Conservation (phyloP, 352 stramenopile genomes). For the Globisporangium nagaii region DNA sequence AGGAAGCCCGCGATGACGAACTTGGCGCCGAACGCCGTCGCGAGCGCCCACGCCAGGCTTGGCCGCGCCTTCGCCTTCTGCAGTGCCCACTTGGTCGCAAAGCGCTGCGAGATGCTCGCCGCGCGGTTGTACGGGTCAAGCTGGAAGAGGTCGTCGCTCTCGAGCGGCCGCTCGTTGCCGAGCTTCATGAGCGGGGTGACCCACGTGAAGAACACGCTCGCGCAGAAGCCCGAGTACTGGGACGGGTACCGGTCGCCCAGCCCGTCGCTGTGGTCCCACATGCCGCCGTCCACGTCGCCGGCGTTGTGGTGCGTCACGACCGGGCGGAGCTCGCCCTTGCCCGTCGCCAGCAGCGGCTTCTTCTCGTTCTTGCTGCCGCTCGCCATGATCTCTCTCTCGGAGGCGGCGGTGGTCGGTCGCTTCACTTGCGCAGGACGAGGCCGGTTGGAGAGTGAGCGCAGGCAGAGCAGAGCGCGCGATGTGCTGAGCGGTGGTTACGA, state of each 20-base stretch:
- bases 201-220: conserved; percentile 70
- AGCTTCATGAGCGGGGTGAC: conserved; percentile 72
- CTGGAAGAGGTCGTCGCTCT: conserved; percentile 67
- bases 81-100: conserved; percentile 34
- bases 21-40: conserved; percentile 38
- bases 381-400: no score
- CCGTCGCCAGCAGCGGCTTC: conserved; percentile 13
- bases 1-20: conserved; percentile 41
- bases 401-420: no score
- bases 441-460: no score
- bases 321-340: conserved; percentile 9
- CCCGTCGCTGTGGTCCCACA: conserved; percentile 7
- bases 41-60: conserved; percentile 41
- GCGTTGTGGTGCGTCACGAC: conserved; percentile 12
- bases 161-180: conserved; percentile 54
- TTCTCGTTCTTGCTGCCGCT: conserved; percentile 12
- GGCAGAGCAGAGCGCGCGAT: no score
- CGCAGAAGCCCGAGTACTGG: conserved; percentile 45
- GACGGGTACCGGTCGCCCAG: conserved; percentile 49
- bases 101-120: conserved; percentile 26
- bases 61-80: conserved; percentile 21
- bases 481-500: no score
- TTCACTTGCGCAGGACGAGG: no score
- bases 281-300: not conserved
- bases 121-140: conserved; percentile 51